A percentile compares a stretch with the other conserved stretches of the same genome.
phyloP scores from a whole-genome alignment of 805 yeast genomes.

The Metschnikowia peoriensis region DNA sequence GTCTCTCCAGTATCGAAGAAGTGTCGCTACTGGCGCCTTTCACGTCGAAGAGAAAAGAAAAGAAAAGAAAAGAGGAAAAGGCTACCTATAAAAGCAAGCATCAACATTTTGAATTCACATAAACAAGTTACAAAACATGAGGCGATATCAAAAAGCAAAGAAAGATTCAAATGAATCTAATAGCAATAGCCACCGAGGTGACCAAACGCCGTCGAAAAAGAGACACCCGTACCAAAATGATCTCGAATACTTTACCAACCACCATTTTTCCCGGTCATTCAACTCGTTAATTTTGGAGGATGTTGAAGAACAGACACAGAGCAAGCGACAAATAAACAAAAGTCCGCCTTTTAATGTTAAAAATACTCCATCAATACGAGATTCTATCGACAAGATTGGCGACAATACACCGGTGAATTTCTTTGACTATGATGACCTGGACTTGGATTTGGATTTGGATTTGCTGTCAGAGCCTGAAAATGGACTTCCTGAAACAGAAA shows the following conservation, averaged over 20 bases:
- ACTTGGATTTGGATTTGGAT: constrained; percentile 2
- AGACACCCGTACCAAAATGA: constrained; percentile 12
- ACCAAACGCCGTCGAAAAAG: constrained; percentile 2
- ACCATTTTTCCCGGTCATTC: constrained; percentile 41
- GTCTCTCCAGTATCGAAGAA: too few species aligned
- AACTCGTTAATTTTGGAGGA: constrained; percentile 43
- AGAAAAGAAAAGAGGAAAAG: background rate
- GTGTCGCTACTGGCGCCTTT: too few species aligned
- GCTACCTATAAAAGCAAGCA: background rate
- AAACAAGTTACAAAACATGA: background rate
- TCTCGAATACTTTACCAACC: constrained; percentile 37
- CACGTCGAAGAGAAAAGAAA: too few species aligned
- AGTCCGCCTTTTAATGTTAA: constrained; percentile 44
- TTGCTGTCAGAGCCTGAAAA: constrained; percentile 14
- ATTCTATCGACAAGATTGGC: constrained; percentile 12
- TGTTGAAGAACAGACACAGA: constrained; percentile 21
- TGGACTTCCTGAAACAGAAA: constrained; percentile 12
- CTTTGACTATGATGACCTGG: constrained; percentile 19
- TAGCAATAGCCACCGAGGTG: background rate
- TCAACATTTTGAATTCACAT: too few species aligned
- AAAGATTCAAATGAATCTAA: background rate
- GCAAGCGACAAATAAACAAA: constrained; percentile 31
- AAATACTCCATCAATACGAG: constrained; percentile 23
- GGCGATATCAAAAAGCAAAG: background rate
- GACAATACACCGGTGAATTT: constrained; percentile 12